A percentile compares a stretch with the other conserved stretches of the same genome.
phyloP scores from a whole-genome alignment of 768 basidiomycete genomes.

The Leccinum olivaceopallidum region DNA sequence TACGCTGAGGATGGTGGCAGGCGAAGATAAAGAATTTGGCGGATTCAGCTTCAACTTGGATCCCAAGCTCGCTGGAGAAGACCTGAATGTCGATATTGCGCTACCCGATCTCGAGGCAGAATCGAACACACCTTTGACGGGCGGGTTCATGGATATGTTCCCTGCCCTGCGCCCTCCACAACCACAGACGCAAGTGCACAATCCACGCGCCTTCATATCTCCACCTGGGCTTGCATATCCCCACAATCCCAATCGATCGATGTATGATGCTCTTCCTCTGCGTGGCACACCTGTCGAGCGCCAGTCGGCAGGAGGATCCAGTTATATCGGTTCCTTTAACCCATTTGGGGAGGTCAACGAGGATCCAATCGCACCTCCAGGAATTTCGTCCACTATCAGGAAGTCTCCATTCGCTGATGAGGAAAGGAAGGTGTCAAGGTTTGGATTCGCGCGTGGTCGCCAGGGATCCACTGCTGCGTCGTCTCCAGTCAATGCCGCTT shows the following conservation, averaged over 20 bases:
- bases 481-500: conserved; percentile 57
- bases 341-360: conserved; percentile 70
- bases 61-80: conserved; percentile 62
- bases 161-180: conserved; percentile 52
- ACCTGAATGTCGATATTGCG: conserved; percentile 40
- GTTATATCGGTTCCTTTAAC: conserved; percentile 77
- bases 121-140: conserved; percentile 57
- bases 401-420: conserved; percentile 54
- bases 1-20: conserved; percentile 70
- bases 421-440: conserved; percentile 70
- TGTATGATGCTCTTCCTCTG: conserved; percentile 53
- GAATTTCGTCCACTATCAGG: conserved; percentile 32
- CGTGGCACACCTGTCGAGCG: conserved; percentile 45
- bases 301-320: conserved; percentile 45
- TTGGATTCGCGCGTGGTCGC: conserved; percentile 76
- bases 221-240: conserved; percentile 58
- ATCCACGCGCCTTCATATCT: conserved; percentile 38
- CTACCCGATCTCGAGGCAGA: conserved; percentile 50
- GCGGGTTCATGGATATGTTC: conserved; percentile 70
- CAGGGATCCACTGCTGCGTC: conserved; percentile 58
- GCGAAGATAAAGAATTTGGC: conserved; percentile 57
- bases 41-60: conserved; percentile 89
- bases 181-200: conserved; percentile 22
- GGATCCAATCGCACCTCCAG: conserved; percentile 38
- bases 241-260: conserved; percentile 47